phyloP scores from a whole-genome alignment of 495 filamentous ascomycete genomes.

The Xylaria telfairii region DNA sequence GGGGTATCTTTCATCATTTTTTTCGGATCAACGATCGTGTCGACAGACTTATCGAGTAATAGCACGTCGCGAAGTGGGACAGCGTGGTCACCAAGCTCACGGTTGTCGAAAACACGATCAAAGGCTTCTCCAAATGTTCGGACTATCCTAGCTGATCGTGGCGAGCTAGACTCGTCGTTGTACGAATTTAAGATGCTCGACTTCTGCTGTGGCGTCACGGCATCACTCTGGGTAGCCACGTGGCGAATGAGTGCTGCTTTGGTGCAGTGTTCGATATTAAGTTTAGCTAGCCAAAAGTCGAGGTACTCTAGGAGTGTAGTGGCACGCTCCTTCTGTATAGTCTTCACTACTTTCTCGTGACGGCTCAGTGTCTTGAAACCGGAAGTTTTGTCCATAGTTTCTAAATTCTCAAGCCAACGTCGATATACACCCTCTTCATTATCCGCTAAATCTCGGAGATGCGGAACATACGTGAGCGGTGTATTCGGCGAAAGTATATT shows the following conservation, averaged over 20 bases:
- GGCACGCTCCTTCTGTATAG: constrained; percentile 50
- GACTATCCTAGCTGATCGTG: constrained; percentile 41
- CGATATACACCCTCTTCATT: constrained; percentile 52
- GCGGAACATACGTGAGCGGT: constrained; percentile 55
- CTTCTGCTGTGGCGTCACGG: constrained; percentile 54
- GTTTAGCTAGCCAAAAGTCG: constrained; percentile 49
- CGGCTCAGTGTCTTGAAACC: constrained; percentile 53
- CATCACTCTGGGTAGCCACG: constrained; percentile 50
- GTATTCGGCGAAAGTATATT: constrained; percentile 57
- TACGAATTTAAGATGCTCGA: constrained; percentile 47
- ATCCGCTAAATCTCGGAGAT: constrained; percentile 53
- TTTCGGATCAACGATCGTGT: constrained; percentile 52
- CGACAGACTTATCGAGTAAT: constrained; percentile 50
- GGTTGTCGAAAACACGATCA: constrained; percentile 47
- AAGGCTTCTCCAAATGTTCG: constrained; percentile 52
- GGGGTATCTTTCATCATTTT: constrained; percentile 52
- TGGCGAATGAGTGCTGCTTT: constrained; percentile 52
- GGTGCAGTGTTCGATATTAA: constrained; percentile 49
- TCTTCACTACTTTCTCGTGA: constrained; percentile 45
- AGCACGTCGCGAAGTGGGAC: constrained; percentile 51
- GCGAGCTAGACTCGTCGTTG: constrained; percentile 42
- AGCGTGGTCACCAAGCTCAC: constrained; percentile 32
- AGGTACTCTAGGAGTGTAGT: constrained; percentile 51
- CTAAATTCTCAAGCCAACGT: constrained; percentile 54
- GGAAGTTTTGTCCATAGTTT: constrained; percentile 55